Conservation (phyloP, 2,329 filamentous ascomycete species). For the Didymellaceae sp. region DNA sequence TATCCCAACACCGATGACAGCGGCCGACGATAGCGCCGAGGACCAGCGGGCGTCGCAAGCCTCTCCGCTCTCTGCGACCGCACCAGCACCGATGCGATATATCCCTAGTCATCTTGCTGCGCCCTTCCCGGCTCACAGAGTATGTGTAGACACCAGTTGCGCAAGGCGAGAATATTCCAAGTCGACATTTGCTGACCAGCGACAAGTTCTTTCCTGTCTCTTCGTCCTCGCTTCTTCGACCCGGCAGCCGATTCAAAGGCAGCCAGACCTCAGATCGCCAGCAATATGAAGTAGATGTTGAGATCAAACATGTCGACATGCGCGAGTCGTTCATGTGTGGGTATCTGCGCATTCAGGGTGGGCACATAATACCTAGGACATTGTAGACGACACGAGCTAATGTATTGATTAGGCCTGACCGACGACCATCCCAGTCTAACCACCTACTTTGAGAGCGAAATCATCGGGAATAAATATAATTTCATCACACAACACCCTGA, state of each 20-base stretch:
- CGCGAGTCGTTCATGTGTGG: constrained; percentile 93
- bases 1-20: constrained; percentile 48
- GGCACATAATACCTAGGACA: constrained; percentile 22
- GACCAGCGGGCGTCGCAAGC: constrained; percentile 44
- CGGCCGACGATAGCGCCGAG: constrained; percentile 43
- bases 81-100: constrained; percentile 32
- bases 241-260: constrained; percentile 86
- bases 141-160: constrained; percentile 26
- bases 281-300: constrained; percentile 93
- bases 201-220: constrained; percentile 73
- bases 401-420: constrained; percentile 72
- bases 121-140: constrained; percentile 44
- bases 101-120: constrained; percentile 36
- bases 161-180: not conserved
- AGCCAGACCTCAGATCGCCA: constrained; percentile 93
- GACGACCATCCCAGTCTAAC: constrained; percentile 97
- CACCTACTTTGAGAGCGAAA: constrained; percentile 97
- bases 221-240: constrained; percentile 84
- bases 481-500: constrained; percentile 87
- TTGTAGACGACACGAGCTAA: constrained; percentile 22
- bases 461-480: constrained; percentile 93
- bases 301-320: constrained; percentile 96
- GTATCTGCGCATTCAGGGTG: constrained; percentile 94
- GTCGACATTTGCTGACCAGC: constrained; percentile 24
- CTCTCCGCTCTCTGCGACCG: constrained; percentile 40